Base-by-base conservation (phyloP, 1,139 yeast genomes). In the Yamadazyma mexicana region DNA sequence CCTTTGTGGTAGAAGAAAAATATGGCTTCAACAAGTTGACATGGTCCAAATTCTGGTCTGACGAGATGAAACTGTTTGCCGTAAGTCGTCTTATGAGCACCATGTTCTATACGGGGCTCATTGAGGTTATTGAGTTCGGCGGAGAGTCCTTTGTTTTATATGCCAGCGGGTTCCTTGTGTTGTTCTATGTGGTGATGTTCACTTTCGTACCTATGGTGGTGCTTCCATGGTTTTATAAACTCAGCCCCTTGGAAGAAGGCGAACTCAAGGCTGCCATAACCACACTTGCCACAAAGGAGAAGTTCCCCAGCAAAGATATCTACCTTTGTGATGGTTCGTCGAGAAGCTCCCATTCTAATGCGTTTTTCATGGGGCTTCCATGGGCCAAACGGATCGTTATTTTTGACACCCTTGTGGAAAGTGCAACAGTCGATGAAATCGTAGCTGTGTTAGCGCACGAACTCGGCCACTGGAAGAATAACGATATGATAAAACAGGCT, bases 371-470 rank as follows among this genome's bases (percentile, higher is more conserved):
- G 48, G 96, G 96, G 6, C 69, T 87, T 50, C 96, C 96, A 34
- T 87, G 95, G 87, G 77, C 85, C 35, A 87, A 87, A 64, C 86
- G 85, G 57, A 87, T 87, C 61, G 95, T 87, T 27, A 70, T 87
- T 33, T 87, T 69, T 55, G 96, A 87, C 54, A 87, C 95, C 5
- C 70, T 87, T 61, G 77, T 87, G 44, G 77, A 82, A 41, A 78
- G 81, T 40, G 77, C 86, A 27, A 64, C 85, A 24, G 73, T 77
- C 18, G 72, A 73, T 27, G 89, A 87, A 59, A 83, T 86, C 26
- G 82, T 86, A 35, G 94, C 95, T 29, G 92, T 87, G 2, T 66
- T 87, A 50, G 95, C 91, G n/a, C 96, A 87, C 55, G 96, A 87
- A 63, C 80, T 87, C 44, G 96, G 96, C 34, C 96, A 87, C 60